Evolutionary conservation across 2,329 filamentous ascomycete species (phyloP).

Genomic region (Fusarium sp.): DNA sequence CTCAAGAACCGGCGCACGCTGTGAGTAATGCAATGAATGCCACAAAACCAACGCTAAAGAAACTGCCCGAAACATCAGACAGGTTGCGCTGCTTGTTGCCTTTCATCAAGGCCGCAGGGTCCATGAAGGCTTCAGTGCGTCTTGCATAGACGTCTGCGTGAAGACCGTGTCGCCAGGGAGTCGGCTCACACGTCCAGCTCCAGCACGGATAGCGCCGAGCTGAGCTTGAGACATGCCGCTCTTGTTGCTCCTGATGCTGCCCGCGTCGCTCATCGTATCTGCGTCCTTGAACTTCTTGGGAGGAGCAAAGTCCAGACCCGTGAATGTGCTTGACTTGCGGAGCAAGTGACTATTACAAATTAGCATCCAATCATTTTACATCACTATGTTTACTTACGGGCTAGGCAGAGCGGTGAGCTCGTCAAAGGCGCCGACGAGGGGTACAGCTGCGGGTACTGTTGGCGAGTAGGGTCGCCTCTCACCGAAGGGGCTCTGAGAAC

Average conservation of each 20-base stretch:
- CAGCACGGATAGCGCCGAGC: constrained; percentile 78
- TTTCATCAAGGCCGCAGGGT: constrained; percentile 59
- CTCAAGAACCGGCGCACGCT: constrained; percentile 45
- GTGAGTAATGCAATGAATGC: constrained; percentile 41
- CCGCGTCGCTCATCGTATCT: constrained; percentile 72
- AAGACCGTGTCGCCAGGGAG: constrained; percentile 86
- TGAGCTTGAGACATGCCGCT: constrained; percentile 80
- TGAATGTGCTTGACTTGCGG: constrained; percentile 83
- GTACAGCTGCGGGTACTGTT: constrained; percentile 79
- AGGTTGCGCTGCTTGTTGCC: constrained; percentile 16
- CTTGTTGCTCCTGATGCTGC: constrained; percentile 73
- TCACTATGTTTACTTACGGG: constrained; percentile 74
- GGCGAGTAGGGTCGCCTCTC: constrained; percentile 80
- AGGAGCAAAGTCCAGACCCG: constrained; percentile 82
- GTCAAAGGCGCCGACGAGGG: constrained; percentile 85
- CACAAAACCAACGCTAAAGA: constrained; percentile 38
- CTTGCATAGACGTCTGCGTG: constrained; percentile 74
- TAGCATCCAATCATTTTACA: constrained; percentile 34
- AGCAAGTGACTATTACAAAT: constrained; percentile 69
- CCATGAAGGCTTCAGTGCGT: constrained; percentile 72
- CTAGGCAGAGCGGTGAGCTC: constrained; percentile 88
- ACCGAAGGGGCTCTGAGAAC: constrained; percentile 72
- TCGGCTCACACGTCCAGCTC: constrained; percentile 88
- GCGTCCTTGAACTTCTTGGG: constrained; percentile 77
- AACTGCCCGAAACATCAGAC: constrained; percentile 17